A percentile compares a stretch with the other conserved stretches of the same genome.
Evolutionary conservation across 2,329 filamentous ascomycete genomes (phyloP).

Genomic region (Clonostachys rosea): DNA sequence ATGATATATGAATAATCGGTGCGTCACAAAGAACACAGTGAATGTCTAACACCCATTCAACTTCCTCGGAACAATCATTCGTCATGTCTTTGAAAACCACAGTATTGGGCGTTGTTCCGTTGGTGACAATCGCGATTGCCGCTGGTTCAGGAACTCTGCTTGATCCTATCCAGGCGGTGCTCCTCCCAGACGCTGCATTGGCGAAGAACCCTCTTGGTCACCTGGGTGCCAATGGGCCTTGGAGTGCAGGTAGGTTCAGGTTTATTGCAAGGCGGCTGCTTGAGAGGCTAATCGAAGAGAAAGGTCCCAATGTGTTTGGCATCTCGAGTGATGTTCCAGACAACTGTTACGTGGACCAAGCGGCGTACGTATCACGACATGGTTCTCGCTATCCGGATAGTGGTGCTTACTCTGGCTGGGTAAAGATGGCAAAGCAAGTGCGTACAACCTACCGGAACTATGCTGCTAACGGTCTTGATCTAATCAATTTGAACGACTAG

Average conservation of each 20-base stretch:
- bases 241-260: slow-evolving; percentile 36
- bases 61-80: too few species aligned
- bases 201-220: slow-evolving; percentile 34
- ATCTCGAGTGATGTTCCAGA: slow-evolving; percentile 50
- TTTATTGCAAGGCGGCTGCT: neutral
- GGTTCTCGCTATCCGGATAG: slow-evolving; percentile 59
- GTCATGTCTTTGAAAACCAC: too few species aligned
- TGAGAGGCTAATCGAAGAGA: neutral
- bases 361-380: slow-evolving; percentile 55
- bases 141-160: too few species aligned
- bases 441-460: slow-evolving; percentile 4
- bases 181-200: too few species aligned
- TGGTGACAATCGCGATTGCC: too few species aligned
- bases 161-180: too few species aligned
- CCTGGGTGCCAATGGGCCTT: slow-evolving; percentile 49
- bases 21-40: too few species aligned
- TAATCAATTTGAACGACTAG: slow-evolving; percentile 17
- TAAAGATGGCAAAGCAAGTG: slow-evolving; percentile 36
- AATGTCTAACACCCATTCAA: too few species aligned
- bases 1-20: too few species aligned
- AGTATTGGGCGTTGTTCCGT: too few species aligned
- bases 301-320: slow-evolving; percentile 50
- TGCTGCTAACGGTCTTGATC: neutral
- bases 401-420: slow-evolving; percentile 56
- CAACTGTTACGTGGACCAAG: slow-evolving; percentile 55